phyloP scores from a whole-genome alignment of 148 eudicot species.

The Euryodendron excelsum region DNA sequence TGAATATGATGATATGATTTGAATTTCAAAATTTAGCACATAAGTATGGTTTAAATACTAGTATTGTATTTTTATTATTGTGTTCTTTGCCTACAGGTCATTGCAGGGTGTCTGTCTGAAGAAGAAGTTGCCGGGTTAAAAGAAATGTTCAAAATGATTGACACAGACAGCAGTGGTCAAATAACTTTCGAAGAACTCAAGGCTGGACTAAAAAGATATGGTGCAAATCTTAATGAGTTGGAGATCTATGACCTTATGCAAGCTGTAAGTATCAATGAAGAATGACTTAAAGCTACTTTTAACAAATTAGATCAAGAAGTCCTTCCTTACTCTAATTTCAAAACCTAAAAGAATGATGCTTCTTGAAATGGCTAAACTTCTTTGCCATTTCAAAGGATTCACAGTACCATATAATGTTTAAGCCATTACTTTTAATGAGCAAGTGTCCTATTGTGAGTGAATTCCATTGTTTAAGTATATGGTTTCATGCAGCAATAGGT shows the following conservation, averaged over 20 bases:
- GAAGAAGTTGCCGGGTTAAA: slow-evolving; percentile 85
- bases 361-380: not conserved
- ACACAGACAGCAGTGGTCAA: slow-evolving; percentile 83
- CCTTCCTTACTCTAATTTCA: not conserved
- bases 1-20: too few species aligned
- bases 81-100: slow-evolving; percentile 43
- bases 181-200: slow-evolving; percentile 91
- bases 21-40: too few species aligned
- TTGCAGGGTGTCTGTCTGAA: slow-evolving; percentile 76
- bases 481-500: too few species aligned
- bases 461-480: too few species aligned
- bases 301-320: not conserved
- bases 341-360: not conserved
- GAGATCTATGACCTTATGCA: slow-evolving; percentile 73
- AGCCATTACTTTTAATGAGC: too few species aligned
- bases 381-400: not conserved
- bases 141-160: slow-evolving; percentile 79
- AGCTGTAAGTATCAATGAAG: slow-evolving; percentile 52
- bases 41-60: not conserved
- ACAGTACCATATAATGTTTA: not conserved
- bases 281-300: not conserved
- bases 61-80: too few species aligned
- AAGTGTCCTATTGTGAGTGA: too few species aligned
- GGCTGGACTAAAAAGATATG: slow-evolving; percentile 69
- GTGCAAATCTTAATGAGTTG: slow-evolving; percentile 69